These are phyloP conservation scores for Pochonia chlamydosporia DNA, from an alignment of 2,329 filamentous ascomycete species.

Conservation along the genomic window DNA sequence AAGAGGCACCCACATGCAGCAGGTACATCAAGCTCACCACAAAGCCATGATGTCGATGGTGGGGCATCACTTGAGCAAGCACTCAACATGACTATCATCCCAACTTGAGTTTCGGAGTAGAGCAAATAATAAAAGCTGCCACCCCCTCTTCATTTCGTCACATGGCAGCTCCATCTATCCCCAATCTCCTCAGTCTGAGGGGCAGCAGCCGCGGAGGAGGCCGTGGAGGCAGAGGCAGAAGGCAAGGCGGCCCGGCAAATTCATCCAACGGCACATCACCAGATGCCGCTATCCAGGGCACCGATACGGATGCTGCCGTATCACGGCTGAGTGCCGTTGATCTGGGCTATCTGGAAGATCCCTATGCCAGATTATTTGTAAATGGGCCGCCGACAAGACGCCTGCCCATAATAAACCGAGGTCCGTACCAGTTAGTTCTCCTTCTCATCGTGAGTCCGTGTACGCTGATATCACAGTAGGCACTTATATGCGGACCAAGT, in stretches of 20 bases:
- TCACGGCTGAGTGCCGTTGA: slow-evolving; percentile 85
- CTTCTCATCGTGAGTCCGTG: neutral
- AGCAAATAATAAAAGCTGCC: no score
- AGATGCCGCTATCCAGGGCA: slow-evolving; percentile 77
- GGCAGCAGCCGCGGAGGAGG: slow-evolving; percentile 30
- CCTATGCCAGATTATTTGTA: slow-evolving; percentile 68
- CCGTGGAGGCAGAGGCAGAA: slow-evolving; percentile 35
- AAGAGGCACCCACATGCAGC: no score
- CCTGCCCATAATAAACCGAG: slow-evolving; percentile 90
- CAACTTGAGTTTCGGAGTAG: no score
- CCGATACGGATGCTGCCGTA: slow-evolving; percentile 85
- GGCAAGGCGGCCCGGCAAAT: slow-evolving; percentile 26
- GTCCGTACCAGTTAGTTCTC: slow-evolving; percentile 37
- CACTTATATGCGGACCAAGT: slow-evolving; percentile 85
- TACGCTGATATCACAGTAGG: slow-evolving; percentile 41
- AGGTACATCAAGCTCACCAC: no score
- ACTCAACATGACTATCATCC: no score
- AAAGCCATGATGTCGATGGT: no score
- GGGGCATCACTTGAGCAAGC: no score
- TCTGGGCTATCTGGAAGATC: slow-evolving; percentile 77
- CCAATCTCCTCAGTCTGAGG: slow-evolving; percentile 62
- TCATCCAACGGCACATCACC: slow-evolving; percentile 35
- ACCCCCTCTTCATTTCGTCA: no score
- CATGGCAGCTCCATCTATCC: slow-evolving; percentile 72
- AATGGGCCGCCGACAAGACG: slow-evolving; percentile 53